Conservation (phyloP, 768 basidiomycete species). For the Chalciporus piperatus region DNA sequence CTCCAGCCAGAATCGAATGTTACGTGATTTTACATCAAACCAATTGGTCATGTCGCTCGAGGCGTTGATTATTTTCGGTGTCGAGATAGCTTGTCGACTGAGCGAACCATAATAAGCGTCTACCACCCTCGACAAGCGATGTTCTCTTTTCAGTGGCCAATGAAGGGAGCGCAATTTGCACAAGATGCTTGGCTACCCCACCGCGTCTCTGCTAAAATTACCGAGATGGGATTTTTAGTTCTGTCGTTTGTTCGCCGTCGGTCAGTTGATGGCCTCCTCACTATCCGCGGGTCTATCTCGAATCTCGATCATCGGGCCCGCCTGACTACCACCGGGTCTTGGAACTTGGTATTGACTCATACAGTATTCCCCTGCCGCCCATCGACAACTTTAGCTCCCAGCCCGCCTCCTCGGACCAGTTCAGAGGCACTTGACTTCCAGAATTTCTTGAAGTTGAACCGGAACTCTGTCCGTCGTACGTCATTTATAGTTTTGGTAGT, state of each 20-base stretch:
- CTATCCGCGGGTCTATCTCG: not conserved
- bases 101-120: too few relatives aligned
- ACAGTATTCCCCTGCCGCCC: too few relatives aligned
- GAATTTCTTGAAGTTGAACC: conserved; percentile 6
- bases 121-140: not conserved
- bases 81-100: too few relatives aligned
- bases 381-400: too few relatives aligned
- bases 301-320: too few relatives aligned
- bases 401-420: not conserved
- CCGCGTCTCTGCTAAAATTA: not conserved
- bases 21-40: not conserved
- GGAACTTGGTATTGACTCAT: too few relatives aligned
- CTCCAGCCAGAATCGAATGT: too few relatives aligned
- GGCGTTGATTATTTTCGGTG: too few relatives aligned
- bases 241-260: not conserved
- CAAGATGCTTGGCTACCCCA: too few relatives aligned
- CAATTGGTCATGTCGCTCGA: not conserved
- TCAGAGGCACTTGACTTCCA: not conserved
- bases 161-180: too few relatives aligned
- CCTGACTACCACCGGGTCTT: too few relatives aligned
- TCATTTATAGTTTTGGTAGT: conserved; percentile 1
- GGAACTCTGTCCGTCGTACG: conserved; percentile 7
- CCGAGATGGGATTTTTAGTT: not conserved
- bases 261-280: not conserved
- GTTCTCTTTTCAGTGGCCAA: too few relatives aligned